These are phyloP conservation scores for Leucaena leucocephala DNA, from an alignment of 306 rosid genomes.

Conservation along the genomic window DNA sequence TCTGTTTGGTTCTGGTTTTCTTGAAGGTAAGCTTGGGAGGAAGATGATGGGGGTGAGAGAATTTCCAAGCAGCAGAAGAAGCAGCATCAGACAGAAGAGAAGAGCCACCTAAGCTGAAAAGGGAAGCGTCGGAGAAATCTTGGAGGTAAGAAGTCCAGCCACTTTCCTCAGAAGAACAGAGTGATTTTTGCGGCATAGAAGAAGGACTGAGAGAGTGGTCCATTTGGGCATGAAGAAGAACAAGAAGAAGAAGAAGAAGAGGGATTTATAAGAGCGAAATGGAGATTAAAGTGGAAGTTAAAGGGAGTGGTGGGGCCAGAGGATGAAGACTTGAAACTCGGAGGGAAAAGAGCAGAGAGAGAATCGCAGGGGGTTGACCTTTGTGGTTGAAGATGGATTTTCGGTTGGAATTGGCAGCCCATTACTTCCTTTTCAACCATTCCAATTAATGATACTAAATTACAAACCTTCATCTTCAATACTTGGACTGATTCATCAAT, in stretches of 20 bases:
- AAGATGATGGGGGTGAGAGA: slow-evolving; percentile 24
- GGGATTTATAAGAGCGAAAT: neutral
- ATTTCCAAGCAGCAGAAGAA: slow-evolving; percentile 75
- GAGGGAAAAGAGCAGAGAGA: no score
- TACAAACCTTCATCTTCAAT: neutral
- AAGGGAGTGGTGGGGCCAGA: no score
- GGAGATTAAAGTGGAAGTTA: no score
- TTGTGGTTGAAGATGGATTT: slow-evolving; percentile 48
- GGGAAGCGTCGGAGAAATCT: slow-evolving; percentile 53
- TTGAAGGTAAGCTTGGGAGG: slow-evolving; percentile 50
- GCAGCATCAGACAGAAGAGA: slow-evolving; percentile 92
- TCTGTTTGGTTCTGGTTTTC: slow-evolving; percentile 63
- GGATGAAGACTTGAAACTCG: no score
- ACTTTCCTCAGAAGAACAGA: slow-evolving; percentile 55
- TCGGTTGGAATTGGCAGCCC: slow-evolving; percentile 34
- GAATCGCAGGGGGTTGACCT: slow-evolving; percentile 56
- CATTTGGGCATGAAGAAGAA: neutral
- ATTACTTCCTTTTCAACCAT: slow-evolving; percentile 43
- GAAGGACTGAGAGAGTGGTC: neutral
- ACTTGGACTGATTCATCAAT: neutral
- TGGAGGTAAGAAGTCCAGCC: slow-evolving; percentile 94
- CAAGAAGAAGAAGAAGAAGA: neutral
- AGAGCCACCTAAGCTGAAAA: slow-evolving; percentile 53
- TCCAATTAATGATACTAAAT: slow-evolving; percentile 40
- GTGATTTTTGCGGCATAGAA: neutral